A percentile compares a stretch with the other conserved stretches of the same genome.
phyloP scores from a whole-genome alignment of 2,329 filamentous ascomycete genomes.

The Colletotrichum gloeosporioides region DNA sequence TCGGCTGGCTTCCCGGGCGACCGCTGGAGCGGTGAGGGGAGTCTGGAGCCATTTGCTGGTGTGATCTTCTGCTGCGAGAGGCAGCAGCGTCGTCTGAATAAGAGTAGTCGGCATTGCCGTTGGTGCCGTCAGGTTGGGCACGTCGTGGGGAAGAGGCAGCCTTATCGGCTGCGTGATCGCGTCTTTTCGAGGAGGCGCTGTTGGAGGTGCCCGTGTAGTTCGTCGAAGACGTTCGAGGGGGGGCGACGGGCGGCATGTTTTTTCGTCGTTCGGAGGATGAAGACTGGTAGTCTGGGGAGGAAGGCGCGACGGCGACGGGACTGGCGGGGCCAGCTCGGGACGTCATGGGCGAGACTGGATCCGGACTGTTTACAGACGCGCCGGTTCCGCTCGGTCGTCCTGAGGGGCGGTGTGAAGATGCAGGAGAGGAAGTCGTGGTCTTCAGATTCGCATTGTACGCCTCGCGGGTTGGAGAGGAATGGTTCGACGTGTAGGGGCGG shows the following conservation, averaged over 20 bases:
- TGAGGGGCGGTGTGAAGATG: conserved; percentile 59
- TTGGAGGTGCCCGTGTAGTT: conserved; percentile 43
- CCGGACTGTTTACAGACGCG: conserved; percentile 35
- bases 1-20: conserved; percentile 33
- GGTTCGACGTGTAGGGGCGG: conserved; percentile 57
- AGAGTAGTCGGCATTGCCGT: conserved; percentile 34
- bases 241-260: conserved; percentile 74
- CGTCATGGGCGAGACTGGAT: conserved; percentile 50
- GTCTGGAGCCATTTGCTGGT: conserved; percentile 43
- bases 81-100: conserved; percentile 38
- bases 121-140: conserved; percentile 40
- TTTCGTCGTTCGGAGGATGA: conserved; percentile 57
- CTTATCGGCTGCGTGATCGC: conserved; percentile 50
- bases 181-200: conserved; percentile 50
- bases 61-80: conserved; percentile 44
- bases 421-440: conserved; percentile 50
- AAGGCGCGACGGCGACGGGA: conserved; percentile 43
- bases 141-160: conserved; percentile 47
- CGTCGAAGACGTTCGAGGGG: conserved; percentile 82
- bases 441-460: conserved; percentile 61
- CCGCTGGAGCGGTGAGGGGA: conserved; percentile 41
- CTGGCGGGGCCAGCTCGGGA: conserved; percentile 52
- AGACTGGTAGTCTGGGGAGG: conserved; percentile 47
- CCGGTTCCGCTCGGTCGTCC: conserved; percentile 58
- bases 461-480: conserved; percentile 59